Conservation (phyloP, 163 green algal species). For the Trebouxia gelatinosa region DNA sequence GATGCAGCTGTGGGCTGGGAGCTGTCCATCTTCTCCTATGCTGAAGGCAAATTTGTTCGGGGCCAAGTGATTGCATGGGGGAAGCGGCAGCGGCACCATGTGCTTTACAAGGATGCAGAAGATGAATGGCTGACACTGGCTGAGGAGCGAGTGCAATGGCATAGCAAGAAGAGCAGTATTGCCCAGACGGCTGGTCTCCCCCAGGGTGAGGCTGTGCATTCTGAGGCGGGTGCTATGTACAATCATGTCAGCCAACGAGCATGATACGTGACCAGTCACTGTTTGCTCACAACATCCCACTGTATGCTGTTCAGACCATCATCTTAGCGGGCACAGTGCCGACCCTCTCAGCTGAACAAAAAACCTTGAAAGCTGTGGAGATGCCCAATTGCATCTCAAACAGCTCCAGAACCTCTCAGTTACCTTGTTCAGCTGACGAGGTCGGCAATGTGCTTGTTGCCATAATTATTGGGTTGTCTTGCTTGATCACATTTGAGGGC, state of each 20-base stretch:
- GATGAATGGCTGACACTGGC: conserved; percentile 55
- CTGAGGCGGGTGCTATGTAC: too few relatives aligned
- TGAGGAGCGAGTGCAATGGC: conserved; percentile 46
- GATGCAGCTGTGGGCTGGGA: conserved; percentile 31
- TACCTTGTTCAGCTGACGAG: too few relatives aligned
- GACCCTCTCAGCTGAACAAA: too few relatives aligned
- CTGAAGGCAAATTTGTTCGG: conserved; percentile 14
- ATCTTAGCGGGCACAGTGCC: too few relatives aligned
- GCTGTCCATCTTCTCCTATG: conserved; percentile 23
- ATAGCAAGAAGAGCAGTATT: background rate
- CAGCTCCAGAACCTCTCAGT: too few relatives aligned
- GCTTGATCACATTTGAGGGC: background rate
- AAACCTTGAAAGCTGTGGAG: too few relatives aligned
- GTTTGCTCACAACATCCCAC: background rate
- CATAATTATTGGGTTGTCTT: background rate
- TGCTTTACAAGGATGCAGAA: conserved; percentile 64
- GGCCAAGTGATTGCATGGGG: conserved; percentile 50
- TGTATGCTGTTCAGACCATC: background rate
- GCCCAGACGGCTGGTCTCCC: background rate
- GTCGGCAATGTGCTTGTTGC: background rate
- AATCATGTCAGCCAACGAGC: too few relatives aligned
- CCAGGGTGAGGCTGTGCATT: too few relatives aligned
- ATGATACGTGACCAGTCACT: background rate
- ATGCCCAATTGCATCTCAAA: too few relatives aligned
- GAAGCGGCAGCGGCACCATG: conserved; percentile 38